These are phyloP conservation scores for Phytophthora colocasiae DNA, from an alignment of 352 stramenopile genomes.

Conservation along the genomic window DNA sequence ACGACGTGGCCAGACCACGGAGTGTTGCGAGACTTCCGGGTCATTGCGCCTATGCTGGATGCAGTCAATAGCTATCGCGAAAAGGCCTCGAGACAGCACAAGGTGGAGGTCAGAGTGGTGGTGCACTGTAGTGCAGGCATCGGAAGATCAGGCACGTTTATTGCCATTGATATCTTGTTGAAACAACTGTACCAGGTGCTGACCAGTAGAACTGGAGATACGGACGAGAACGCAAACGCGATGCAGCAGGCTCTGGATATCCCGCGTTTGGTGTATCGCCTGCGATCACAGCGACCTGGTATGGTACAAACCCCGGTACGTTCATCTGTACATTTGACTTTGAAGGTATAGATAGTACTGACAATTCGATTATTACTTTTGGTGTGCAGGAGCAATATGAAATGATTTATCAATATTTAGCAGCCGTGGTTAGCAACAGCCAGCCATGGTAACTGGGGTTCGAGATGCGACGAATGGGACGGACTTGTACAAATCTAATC, in stretches of 20 bases:
- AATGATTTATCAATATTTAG: slow-evolving; percentile 89
- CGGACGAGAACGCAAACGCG: slow-evolving; percentile 27
- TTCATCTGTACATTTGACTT: slow-evolving; percentile 4
- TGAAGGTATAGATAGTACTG: background rate
- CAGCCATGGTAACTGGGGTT: slow-evolving; percentile 57
- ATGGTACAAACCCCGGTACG: slow-evolving; percentile 88
- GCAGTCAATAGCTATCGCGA: slow-evolving; percentile 60
- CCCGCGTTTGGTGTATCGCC: slow-evolving; percentile 55
- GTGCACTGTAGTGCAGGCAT: slow-evolving; percentile 88
- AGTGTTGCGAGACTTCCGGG: slow-evolving; percentile 72
- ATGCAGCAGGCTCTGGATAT: slow-evolving; percentile 63
- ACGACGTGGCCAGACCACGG: slow-evolving; percentile 85
- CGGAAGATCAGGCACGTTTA: slow-evolving; percentile 83
- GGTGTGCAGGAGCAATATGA: slow-evolving; percentile 77
- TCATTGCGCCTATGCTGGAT: slow-evolving; percentile 78
- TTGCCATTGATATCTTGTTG: slow-evolving; percentile 83
- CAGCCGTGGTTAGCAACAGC: slow-evolving; percentile 57
- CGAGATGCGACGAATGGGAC: background rate
- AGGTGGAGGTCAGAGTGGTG: slow-evolving; percentile 48
- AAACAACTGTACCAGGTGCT: slow-evolving; percentile 54
- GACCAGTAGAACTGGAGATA: slow-evolving; percentile 5
- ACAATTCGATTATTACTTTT: slow-evolving; percentile 1
- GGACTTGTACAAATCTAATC: slow-evolving; percentile 7
- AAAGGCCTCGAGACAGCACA: slow-evolving; percentile 30
- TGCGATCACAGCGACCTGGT: slow-evolving; percentile 76